Evolutionary conservation across 495 filamentous ascomycete species (phyloP), one percentile per base, ranked within the genome.

Genomic region (Tuber umbilicatum): DNA sequence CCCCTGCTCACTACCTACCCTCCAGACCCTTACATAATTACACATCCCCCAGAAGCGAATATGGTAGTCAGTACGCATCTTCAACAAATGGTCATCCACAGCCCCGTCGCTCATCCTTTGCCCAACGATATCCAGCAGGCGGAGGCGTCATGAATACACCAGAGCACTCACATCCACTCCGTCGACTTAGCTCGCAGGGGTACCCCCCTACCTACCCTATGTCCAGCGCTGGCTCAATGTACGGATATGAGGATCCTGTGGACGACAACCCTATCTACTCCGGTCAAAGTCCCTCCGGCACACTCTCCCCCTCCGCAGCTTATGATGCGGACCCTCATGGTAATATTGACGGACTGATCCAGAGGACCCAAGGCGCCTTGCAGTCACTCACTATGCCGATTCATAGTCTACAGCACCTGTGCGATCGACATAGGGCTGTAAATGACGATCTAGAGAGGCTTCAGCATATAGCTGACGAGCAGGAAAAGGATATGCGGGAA

Each of bases 401-500:
- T 3, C 80, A 80, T 21, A 74, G 72, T 55, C 47, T 82, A 16
- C 80, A 82, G 38, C 80, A 81, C n/a, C 70, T 82, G 31, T 82
- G 80, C 72, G 80, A 82, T 71, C 76, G 77, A 39, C 73, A 82
- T 68, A 82, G 75, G 23, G 74, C 74, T 40, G 80, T 82, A 31
- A 76, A 76, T 38, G 74, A 74, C 27, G 77, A 82, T 70, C 74
- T 82, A 4, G 74, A 79, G 35, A 74, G 75, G 27, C 81, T 79
- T 60, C 74, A 78, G 35, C 76, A 75, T 5, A 75, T 81, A 37
- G 71, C 74, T n/a, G 72, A 79, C 16, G 80, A 82, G 7, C 80
- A 81, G 45, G 80, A 79, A 40, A 75, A 73, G 12, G 80, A 81
- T 83, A 86, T 87, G 70, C 86, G 88, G 72, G 87, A 89, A 21